Evolutionary conservation across 164 flowering plant genomes (phyloP).

Genomic region (Euptelea pleiosperma): DNA sequence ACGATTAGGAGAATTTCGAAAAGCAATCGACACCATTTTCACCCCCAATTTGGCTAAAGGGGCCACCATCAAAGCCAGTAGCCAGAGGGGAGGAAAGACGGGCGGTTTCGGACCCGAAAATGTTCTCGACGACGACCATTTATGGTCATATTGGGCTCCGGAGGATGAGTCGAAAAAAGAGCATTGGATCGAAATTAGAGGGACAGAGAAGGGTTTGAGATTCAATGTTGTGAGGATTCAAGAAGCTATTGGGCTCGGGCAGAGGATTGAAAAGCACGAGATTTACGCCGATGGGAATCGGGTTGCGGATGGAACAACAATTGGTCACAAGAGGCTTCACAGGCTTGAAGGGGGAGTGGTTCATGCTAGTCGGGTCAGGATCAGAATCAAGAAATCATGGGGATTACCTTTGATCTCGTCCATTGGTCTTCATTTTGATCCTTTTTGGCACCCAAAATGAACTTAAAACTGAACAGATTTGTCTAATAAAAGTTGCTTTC

Average conservation of each 20-base stretch:
- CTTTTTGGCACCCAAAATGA: constrained; percentile 50
- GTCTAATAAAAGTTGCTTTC: neutral
- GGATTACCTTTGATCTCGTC: constrained; percentile 77
- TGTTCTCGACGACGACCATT: constrained; percentile 61
- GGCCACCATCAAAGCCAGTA: constrained; percentile 49
- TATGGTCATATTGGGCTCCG: constrained; percentile 95
- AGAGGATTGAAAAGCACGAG: constrained; percentile 64
- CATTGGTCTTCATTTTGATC: constrained; percentile 72
- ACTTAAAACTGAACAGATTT: neutral
- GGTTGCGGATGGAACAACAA: constrained; percentile 58
- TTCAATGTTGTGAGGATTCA: constrained; percentile 90
- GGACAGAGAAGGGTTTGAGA: constrained; percentile 28
- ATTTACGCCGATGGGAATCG: constrained; percentile 55
- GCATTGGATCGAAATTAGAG: constrained; percentile 70
- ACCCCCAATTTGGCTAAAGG: constrained; percentile 48
- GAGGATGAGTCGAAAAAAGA: constrained; percentile 24
- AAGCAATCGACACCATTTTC: constrained; percentile 61
- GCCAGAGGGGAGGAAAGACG: constrained; percentile 62
- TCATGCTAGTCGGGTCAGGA: constrained; percentile 44
- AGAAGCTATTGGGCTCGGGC: constrained; percentile 91
- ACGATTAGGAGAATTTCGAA: constrained; percentile 49
- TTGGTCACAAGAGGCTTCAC: constrained; percentile 91
- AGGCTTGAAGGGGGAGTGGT: constrained; percentile 54
- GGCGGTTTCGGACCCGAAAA: constrained; percentile 58
- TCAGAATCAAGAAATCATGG: constrained; percentile 40